These are phyloP conservation scores for Rhododendron molle DNA, from an alignment of 148 eudicot genomes.

Conservation along the genomic window DNA sequence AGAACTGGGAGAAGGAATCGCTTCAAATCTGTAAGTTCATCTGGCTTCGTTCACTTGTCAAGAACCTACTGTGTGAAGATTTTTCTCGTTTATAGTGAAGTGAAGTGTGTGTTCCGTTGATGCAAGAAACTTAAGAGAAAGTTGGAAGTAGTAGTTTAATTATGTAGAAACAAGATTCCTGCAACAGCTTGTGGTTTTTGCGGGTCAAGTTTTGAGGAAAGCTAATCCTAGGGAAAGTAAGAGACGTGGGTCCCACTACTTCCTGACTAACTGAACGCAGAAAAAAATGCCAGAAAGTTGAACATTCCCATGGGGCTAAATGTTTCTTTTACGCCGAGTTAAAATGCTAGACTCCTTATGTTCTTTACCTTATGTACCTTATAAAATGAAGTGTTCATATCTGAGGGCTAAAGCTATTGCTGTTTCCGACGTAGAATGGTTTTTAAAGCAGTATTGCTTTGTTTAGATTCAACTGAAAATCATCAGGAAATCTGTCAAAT, in stretches of 20 bases:
- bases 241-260: neutral
- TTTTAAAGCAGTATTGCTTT: neutral
- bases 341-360: neutral
- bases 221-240: neutral
- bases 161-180: neutral
- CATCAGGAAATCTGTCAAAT: neutral
- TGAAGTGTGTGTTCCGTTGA: neutral
- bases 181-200: neutral
- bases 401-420: neutral
- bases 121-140: neutral
- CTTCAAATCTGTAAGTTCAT: slow-evolving; percentile 39
- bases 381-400: neutral
- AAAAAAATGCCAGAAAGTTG: neutral
- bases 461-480: neutral
- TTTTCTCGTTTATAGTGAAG: neutral
- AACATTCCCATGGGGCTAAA: neutral
- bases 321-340: neutral
- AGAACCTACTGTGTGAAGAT: neutral
- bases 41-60: neutral
- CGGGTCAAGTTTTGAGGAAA: neutral
- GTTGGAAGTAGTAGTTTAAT: neutral
- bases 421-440: neutral
- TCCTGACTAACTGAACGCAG: neutral
- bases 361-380: slow-evolving; percentile 4
- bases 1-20: slow-evolving; percentile 33